Base-by-base conservation (phyloP, 257 asterid genomes). In the Capsicum baccatum region DNA sequence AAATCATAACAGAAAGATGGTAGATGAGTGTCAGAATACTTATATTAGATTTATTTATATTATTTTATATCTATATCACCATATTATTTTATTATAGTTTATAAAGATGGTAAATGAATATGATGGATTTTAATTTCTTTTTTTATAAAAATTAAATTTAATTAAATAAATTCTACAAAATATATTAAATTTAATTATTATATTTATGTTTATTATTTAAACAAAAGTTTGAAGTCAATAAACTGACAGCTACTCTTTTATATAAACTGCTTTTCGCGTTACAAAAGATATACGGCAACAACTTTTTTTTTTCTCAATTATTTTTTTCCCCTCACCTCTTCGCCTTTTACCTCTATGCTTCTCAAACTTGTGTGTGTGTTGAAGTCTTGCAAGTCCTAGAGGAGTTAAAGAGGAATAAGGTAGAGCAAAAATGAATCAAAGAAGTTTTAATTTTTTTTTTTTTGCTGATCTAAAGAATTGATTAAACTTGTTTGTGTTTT, bases 391-490 rank as follows among this genome's bases (percentile, higher is more conserved):
- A 74, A 86, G 69, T 66, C 83, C 69, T 56, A 86, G 69, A 78
- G 83, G 90, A 80, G 81, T 80, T 70, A 83, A 66, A 78, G 62
- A 44, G 21, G 55, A 84, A 59, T 26, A 79, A 54, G 16, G 39
- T 57, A 74, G 56, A 14, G n/a, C 59, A 56, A 81, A 83, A 39
- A 63, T 67, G 85, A 57, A 69, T 64, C 83, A 78, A 37, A 59
- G 33, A 26, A 26, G 33, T 26, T 26, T 26, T 26, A 26, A 26
- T 1, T 26, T 26, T 26, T 26, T 26, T 88, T 85, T 63, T 82
- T 85, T 59, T 21, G 39, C 87, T 86, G 89, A 88, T 86, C 89
- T 87, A 83, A 84, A 57, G 71, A 78, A 82, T 84, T 89, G 80
- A 85, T 81, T 87, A 66, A 83, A 52, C 37, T 52, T 26, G 33